A percentile compares a stretch with the other conserved stretches of the same genome.
These are phyloP conservation scores for Backusella luteola DNA, from an alignment of 192 early-diverging fungal species.

Conservation along the genomic window DNA sequence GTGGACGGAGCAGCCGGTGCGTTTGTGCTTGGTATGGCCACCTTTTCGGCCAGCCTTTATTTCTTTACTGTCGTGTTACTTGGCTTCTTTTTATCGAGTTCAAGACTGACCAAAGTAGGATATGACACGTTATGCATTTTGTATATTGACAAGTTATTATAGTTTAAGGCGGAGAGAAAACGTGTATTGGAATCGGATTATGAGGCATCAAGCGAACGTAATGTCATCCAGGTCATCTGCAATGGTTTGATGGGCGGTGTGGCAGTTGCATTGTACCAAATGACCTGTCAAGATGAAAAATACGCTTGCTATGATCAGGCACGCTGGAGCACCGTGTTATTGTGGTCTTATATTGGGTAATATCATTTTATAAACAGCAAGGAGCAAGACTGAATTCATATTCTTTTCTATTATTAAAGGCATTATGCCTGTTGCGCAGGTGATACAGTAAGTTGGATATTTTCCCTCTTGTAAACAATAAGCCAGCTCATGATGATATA, in stretches of 20 bases:
- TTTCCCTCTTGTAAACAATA: background rate
- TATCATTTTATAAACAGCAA: background rate
- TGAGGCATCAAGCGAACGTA: conserved; percentile 45
- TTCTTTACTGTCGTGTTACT: conserved; percentile 69
- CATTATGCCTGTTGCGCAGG: conserved; percentile 59
- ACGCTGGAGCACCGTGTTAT: conserved; percentile 32
- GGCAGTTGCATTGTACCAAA: conserved; percentile 41
- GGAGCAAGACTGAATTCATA: background rate
- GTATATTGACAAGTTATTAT: background rate
- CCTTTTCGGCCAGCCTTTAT: conserved; percentile 63
- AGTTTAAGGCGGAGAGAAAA: conserved; percentile 45
- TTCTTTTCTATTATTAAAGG: conserved; percentile 9
- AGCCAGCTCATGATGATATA: background rate
- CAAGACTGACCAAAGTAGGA: conserved; percentile 54
- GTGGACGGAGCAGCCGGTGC: conserved; percentile 70
- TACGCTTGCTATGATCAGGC: conserved; percentile 26
- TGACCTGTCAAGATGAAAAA: conserved; percentile 33
- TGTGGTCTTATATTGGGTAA: conserved; percentile 53
- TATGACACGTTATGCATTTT: background rate
- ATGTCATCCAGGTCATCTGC: conserved; percentile 48
- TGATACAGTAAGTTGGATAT: conserved; percentile 46
- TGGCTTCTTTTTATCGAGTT: conserved; percentile 71
- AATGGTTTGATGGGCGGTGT: conserved; percentile 48
- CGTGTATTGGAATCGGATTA: conserved; percentile 41
- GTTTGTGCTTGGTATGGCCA: conserved; percentile 68